Conservation (phyloP, 345 rosid genomes). For the Sonneratia alba region DNA sequence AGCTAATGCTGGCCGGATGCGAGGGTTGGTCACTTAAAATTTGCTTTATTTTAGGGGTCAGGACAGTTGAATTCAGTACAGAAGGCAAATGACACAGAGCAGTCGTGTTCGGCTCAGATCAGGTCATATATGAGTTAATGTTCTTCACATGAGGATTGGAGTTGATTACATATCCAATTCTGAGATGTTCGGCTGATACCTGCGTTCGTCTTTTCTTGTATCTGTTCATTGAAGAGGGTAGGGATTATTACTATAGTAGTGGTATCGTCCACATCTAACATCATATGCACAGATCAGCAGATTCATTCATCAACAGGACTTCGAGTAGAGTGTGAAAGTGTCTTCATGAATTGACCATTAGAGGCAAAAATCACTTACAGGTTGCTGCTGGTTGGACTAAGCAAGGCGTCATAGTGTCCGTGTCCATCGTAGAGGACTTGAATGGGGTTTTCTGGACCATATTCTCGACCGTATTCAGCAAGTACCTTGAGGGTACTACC, state of each 20-base stretch:
- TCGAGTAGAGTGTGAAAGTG: neutral
- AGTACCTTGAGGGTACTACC: constrained; percentile 30
- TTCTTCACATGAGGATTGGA: too few species aligned
- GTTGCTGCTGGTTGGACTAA: constrained; percentile 19
- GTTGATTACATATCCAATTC: neutral
- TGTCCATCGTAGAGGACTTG: constrained; percentile 49
- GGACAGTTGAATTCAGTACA: too few species aligned
- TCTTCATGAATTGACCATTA: neutral
- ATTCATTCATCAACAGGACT: too few species aligned
- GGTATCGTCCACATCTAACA: too few species aligned
- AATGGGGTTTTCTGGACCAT: constrained; percentile 42
- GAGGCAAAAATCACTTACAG: constrained; percentile 19
- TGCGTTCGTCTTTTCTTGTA: neutral
- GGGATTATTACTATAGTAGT: neutral
- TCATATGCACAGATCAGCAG: too few species aligned
- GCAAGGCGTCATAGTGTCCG: constrained; percentile 55
- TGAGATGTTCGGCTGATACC: neutral
- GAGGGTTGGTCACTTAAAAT: too few species aligned
- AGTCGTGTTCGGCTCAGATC: too few species aligned
- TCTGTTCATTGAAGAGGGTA: neutral
- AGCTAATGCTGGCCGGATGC: too few species aligned
- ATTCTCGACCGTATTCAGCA: constrained; percentile 60
- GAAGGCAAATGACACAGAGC: too few species aligned
- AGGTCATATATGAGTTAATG: neutral
- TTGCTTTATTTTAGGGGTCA: too few species aligned